Evolutionary conservation across 768 basidiomycete genomes (phyloP), one percentile per base, ranked within the genome.

Genomic region (Leccinum subgranulosum): DNA sequence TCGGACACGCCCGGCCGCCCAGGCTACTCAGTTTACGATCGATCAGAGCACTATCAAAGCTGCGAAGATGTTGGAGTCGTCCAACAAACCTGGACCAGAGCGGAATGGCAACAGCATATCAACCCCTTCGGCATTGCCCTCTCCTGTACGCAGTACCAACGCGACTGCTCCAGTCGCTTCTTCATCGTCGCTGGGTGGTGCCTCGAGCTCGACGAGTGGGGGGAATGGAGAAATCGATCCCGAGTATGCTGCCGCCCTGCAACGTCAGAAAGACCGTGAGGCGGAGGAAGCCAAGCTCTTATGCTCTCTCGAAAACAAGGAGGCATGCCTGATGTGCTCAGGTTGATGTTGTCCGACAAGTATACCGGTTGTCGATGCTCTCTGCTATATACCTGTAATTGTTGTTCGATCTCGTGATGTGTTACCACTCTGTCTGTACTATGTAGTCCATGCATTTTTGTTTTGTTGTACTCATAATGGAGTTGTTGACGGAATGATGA

Each of bases 11-110:
- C 92, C 97, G 5, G 94, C 95, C 9, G 92, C 93, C 12, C 88
- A 93, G 68, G 97, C 97, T 51, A 95, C 96, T 71, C 94, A 99
- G 77, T 98, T 99, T 79, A 99, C 97, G 10, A 85, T 98, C 58
- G 94, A 96, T 71, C 87, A 90, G 71, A 82, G 77, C 36, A 75
- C 90, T 53, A 77, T 96, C 56, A 88, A 89, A 68, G 75, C 83
- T 45, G 84, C 81, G 11, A 70, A 69, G 49, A 59, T 65, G 41
- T 57, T 59, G 39, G 72, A 70, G 43, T 49, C 59, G 17, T 57
- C 68, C 17, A 62, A 33, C 59, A 68, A 64, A 27, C 55, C 60
- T 12, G 57, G 51, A 3, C 29, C 60, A 9, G 67, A 67, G 49
- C 54, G 59, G 52, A 59, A 45, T 4, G 55, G 47, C 7, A 61